A percentile compares a stretch with the other conserved stretches of the same genome.
Conservation (phyloP, 805 yeast genomes). For the Lipomyces chichibuensis region DNA sequence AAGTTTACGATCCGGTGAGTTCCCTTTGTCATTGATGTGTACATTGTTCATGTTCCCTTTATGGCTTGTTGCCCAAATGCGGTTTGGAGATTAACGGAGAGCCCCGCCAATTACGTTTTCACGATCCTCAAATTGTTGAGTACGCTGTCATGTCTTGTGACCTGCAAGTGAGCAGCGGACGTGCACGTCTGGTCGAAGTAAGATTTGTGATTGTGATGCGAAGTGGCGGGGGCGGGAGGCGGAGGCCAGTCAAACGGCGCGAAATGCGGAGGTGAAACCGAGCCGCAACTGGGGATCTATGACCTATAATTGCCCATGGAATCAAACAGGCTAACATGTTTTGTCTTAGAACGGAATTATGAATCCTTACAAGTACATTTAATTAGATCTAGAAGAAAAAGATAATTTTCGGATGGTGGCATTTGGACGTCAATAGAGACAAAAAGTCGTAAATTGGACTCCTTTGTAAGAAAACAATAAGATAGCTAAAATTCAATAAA, state of each 20-base stretch:
- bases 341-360: conserved; percentile 63
- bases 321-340: conserved; percentile 5
- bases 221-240: too few relatives aligned
- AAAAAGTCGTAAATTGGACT: neutral
- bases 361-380: conserved; percentile 92
- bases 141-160: neutral
- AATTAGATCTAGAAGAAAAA: conserved; percentile 29
- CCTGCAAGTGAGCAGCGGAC: neutral
- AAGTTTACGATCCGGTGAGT: conserved; percentile 72
- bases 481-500: neutral
- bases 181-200: neutral
- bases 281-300: neutral
- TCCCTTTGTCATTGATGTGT: neutral
- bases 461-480: neutral
- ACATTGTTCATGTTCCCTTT: neutral
- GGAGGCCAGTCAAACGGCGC: neutral
- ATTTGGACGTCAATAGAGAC: neutral
- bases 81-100: neutral
- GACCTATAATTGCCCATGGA: neutral
- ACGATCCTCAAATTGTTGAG: neutral
- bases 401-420: neutral
- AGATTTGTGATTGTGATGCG: too few relatives aligned
- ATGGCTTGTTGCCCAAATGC: neutral
- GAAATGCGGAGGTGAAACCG: neutral
- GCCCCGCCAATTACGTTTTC: neutral